Conservation (phyloP, 441 rosid species). For the Pelargonium australe region DNA sequence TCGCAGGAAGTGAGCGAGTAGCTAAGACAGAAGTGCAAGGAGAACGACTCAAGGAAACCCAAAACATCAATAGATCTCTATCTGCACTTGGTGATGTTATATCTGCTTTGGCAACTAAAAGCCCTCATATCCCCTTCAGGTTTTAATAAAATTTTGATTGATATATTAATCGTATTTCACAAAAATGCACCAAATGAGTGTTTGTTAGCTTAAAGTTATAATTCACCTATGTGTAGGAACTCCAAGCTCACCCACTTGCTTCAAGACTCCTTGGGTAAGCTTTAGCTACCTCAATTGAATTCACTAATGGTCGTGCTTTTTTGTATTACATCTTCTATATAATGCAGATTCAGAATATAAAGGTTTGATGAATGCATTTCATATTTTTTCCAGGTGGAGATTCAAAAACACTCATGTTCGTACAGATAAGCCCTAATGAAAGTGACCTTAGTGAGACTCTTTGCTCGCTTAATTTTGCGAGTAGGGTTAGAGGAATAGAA, state of each 20-base stretch:
- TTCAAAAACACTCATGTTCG: constrained; percentile 92
- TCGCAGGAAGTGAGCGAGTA: constrained; percentile 95
- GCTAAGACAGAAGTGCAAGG: constrained; percentile 92
- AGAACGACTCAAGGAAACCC: constrained; percentile 89
- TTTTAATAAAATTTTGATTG: constrained; percentile 17
- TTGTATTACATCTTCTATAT: not conserved
- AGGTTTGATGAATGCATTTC: constrained; percentile 15
- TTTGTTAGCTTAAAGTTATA: constrained; percentile 11
- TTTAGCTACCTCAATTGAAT: constrained; percentile 7
- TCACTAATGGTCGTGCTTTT: not conserved
- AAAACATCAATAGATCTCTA: constrained; percentile 85
- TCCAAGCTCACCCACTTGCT: constrained; percentile 96
- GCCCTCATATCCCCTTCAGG: constrained; percentile 94
- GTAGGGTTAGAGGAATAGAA: constrained; percentile 92
- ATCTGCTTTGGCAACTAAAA: constrained; percentile 84
- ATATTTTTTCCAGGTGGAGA: constrained; percentile 69
- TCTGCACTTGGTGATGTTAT: constrained; percentile 98
- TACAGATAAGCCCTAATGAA: constrained; percentile 90
- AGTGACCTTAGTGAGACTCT: constrained; percentile 74
- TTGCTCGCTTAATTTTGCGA: constrained; percentile 91
- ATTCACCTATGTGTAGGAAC: constrained; percentile 46
- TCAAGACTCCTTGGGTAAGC: constrained; percentile 84
- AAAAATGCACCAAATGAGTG: not conserved
- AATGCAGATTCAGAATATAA: not conserved
- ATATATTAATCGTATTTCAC: constrained; percentile 8